These are phyloP conservation scores for Ceratobasidium sp. DNA, from an alignment of 1,284 basidiomycete species.

Conservation along the genomic window DNA sequence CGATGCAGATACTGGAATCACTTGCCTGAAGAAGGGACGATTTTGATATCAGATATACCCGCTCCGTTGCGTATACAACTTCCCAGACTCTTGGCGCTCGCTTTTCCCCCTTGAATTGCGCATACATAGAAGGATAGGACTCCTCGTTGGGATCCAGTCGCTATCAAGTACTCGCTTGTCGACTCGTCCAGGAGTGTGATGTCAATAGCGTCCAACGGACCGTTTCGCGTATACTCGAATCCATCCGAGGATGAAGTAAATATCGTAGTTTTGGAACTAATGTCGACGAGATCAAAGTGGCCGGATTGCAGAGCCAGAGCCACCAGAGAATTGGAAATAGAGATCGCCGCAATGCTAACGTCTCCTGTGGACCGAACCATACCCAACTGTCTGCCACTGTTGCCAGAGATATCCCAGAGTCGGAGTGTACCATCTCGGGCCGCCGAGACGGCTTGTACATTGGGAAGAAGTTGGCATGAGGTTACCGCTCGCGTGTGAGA, in stretches of 20 bases:
- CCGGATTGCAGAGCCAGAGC: conserved; percentile 21
- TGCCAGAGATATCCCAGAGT: conserved; percentile 2
- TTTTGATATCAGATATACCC: conserved; percentile 20
- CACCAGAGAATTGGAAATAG: neutral
- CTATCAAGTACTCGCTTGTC: neutral
- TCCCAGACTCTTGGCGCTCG: neutral
- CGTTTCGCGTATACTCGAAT: neutral
- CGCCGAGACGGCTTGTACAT: neutral
- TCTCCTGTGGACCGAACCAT: conserved; percentile 21
- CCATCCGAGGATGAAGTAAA: neutral
- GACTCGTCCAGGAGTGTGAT: neutral
- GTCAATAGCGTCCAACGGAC: conserved; percentile 11
- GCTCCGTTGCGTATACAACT: conserved; percentile 21
- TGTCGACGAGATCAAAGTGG: conserved; percentile 18
- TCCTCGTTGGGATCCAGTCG: conserved; percentile 10
- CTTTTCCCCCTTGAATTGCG: neutral
- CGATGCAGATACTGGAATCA: neutral
- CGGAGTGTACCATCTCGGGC: conserved; percentile 26
- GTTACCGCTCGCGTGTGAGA: conserved; percentile 23
- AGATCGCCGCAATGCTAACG: neutral
- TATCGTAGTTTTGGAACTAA: neutral
- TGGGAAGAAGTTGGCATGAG: neutral
- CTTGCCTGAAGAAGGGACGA: neutral
- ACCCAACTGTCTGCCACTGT: neutral
- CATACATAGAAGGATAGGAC: conserved; percentile 7